phyloP scores from a whole-genome alignment of 441 rosid species.

The Jatropha multifida region DNA sequence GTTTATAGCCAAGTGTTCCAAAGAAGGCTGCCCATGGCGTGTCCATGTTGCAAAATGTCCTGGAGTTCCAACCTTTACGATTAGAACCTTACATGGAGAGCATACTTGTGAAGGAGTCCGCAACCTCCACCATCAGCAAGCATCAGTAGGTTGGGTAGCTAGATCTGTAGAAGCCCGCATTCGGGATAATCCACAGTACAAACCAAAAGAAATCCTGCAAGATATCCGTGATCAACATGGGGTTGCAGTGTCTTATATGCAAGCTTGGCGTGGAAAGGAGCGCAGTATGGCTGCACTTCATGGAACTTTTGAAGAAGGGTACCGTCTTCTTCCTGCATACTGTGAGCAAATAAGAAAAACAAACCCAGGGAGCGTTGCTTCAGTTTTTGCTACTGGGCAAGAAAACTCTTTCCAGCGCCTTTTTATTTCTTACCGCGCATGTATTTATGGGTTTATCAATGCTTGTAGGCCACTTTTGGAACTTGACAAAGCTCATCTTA shows the following conservation, averaged over 20 bases:
- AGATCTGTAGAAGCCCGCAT: slow-evolving; percentile 90
- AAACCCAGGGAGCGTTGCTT: slow-evolving; percentile 89
- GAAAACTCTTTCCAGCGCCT: slow-evolving; percentile 93
- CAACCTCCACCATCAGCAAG: slow-evolving; percentile 94
- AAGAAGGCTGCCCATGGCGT: slow-evolving; percentile 99
- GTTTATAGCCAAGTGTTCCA: slow-evolving; percentile 94
- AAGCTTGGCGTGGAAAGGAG: slow-evolving; percentile 99
- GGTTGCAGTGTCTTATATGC: slow-evolving; percentile 97
- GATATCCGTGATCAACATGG: slow-evolving; percentile 92
- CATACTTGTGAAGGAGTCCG: slow-evolving; percentile 95
- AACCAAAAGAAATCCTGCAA: slow-evolving; percentile 90
- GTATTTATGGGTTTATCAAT: slow-evolving; percentile 82
- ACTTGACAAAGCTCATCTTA: slow-evolving; percentile 83
- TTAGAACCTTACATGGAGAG: slow-evolving; percentile 83
- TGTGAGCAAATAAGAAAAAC: slow-evolving; percentile 78
- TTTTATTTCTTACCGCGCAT: slow-evolving; percentile 81
- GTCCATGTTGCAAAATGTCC: slow-evolving; percentile 95
- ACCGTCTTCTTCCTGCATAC: slow-evolving; percentile 76
- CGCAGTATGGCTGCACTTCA: slow-evolving; percentile 98
- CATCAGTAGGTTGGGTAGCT: slow-evolving; percentile 99
- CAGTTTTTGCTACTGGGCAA: slow-evolving; percentile 70
- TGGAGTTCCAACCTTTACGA: slow-evolving; percentile 76
- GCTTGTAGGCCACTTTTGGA: slow-evolving; percentile 93
- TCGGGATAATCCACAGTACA: slow-evolving; percentile 93
- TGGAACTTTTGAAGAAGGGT: slow-evolving; percentile 96